These are phyloP conservation scores for Taphrina confusa DNA, from an alignment of 1,139 yeast genomes.

Conservation along the genomic window DNA sequence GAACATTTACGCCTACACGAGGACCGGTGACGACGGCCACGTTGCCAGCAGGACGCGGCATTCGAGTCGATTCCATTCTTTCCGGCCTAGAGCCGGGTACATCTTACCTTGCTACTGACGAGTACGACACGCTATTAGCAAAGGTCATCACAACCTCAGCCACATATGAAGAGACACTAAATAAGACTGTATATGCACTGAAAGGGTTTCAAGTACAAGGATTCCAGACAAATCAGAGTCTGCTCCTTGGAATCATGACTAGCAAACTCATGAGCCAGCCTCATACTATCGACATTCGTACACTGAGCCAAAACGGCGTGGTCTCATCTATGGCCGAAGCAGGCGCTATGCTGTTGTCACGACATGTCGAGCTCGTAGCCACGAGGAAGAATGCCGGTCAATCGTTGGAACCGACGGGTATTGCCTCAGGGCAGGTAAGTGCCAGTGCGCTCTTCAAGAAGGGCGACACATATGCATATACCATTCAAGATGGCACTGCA, in stretches of 20 bases:
- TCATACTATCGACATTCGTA: constrained; percentile 7
- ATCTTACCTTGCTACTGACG: constrained; percentile 93
- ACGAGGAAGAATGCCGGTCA: not conserved
- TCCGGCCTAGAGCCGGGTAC: constrained; percentile 98
- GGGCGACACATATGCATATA: constrained; percentile 13
- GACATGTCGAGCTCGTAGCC: not conserved
- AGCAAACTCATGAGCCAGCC: constrained; percentile 17
- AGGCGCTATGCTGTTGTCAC: constrained; percentile 43
- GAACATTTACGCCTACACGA: constrained; percentile 97
- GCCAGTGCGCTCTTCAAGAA: constrained; percentile 12
- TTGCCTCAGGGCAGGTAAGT: not conserved
- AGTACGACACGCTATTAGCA: constrained; percentile 97
- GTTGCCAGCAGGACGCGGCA: constrained; percentile 99
- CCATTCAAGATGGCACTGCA: constrained; percentile 67
- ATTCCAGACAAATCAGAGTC: constrained; percentile 18
- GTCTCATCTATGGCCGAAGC: constrained; percentile 77
- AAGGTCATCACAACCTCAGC: constrained; percentile 48
- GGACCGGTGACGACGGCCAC: constrained; percentile 97
- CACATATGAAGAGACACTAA: constrained; percentile 6
- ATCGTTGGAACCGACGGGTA: constrained; percentile 57
- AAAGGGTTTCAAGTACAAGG: not conserved
- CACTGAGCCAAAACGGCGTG: constrained; percentile 60
- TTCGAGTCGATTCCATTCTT: constrained; percentile 93
- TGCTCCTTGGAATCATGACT: constrained; percentile 13
- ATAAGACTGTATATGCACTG: constrained; percentile 21